A percentile compares a stretch with the other conserved stretches of the same genome.
phyloP scores from a whole-genome alignment of 176 grass and related monocot genomes.

The Ananas comosus region DNA sequence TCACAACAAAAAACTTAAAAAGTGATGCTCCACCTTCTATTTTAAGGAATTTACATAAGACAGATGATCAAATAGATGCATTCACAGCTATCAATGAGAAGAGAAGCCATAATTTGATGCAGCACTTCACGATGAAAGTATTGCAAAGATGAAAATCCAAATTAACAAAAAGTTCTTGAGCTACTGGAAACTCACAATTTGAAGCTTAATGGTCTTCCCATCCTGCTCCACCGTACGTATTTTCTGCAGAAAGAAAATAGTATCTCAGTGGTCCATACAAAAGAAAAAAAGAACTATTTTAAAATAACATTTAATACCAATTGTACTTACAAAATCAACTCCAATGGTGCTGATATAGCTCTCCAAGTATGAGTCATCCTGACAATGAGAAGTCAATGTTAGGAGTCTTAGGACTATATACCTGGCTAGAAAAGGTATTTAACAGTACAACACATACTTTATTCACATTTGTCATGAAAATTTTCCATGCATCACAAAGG shows the following conservation, averaged over 20 bases:
- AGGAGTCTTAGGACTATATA: background rate
- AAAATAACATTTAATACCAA: background rate
- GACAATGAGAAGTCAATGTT: background rate
- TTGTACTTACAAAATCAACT: conserved; percentile 50
- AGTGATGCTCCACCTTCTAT: no score
- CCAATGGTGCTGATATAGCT: conserved; percentile 90
- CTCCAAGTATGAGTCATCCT: conserved; percentile 85
- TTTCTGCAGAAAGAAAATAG: conserved; percentile 38
- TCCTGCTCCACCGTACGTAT: conserved; percentile 82
- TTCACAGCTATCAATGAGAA: no score
- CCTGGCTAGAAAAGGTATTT: background rate
- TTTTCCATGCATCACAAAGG: no score
- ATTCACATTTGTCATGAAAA: background rate
- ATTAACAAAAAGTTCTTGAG: background rate
- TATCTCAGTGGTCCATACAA: background rate
- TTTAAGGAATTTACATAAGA: no score
- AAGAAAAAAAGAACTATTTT: background rate
- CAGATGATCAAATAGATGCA: no score
- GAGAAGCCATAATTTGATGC: no score
- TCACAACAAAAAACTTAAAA: no score
- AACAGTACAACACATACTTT: background rate
- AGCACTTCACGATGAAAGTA: background rate
- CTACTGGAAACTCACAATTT: conserved; percentile 49
- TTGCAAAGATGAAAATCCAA: background rate
- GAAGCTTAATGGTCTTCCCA: conserved; percentile 76